Base-by-base conservation (phyloP, 257 asterid genomes). In the Coffea canephora region DNA sequence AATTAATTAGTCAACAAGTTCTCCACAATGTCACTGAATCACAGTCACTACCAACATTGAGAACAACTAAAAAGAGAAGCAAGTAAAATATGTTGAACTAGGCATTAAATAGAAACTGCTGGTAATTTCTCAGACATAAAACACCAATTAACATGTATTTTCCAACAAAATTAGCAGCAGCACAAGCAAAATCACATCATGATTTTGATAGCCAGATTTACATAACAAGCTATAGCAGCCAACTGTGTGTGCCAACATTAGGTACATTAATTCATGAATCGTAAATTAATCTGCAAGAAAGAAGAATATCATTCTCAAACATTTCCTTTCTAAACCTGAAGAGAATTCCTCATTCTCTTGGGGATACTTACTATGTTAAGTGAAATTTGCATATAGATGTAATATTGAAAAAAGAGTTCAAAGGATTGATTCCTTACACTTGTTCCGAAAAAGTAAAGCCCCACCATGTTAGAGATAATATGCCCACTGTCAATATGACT, bases 381-480 rank as follows among this genome's bases (percentile, higher is more conserved):
- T 27, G 10, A 8, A 74, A 36, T 48, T 31, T 13, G 36, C 11
- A 34, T 34, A 72, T 16, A 18, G 41, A 18, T 72, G 23, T 21
- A 27, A 21, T 50, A 57, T 34, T 10, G 18, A 5, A 46, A 41
- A 34, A 27, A 52, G 76, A 13, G 21, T 27, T 21, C 49, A 76
- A 48, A 77, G 76, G 16, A 41, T 81, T 16, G 71, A 64, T 79
- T 85, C 79, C 97, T 93, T 91, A 95, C 99, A 78, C 92, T 90
- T 76, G 67, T 78, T 76, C 99, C 99, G 68, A 93, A 93, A 82
- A 92, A 91, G 88, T 90, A 93, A 83, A 95, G 93, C 59, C 97
- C 98, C 27, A 92, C 25, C 97, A 95, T 93, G 82, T 95, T 95
- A 27, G 88, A 73, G 46, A 87, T 52, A 49, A 95, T 87, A 87